These are phyloP conservation scores for Zygosaccharomyces kombuchaensis DNA, from an alignment of 805 yeast species.

Conservation along the genomic window DNA sequence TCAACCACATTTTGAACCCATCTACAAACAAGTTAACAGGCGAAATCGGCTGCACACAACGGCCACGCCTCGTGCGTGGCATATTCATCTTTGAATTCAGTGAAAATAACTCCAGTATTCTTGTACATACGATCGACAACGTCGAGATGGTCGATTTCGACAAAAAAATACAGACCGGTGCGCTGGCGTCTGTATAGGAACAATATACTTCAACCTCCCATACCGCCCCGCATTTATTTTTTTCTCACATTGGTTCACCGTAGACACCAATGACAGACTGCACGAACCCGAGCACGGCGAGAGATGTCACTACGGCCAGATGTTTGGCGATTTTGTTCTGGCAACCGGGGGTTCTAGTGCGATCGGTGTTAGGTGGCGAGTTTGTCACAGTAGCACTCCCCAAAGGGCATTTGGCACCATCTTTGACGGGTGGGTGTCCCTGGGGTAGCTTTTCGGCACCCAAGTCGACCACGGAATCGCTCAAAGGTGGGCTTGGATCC, in stretches of 20 bases:
- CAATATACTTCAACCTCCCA: slow-evolving; percentile 1
- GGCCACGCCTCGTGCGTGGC: slow-evolving; percentile 37
- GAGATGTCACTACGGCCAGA: slow-evolving; percentile 16
- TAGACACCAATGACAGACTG: slow-evolving; percentile 33
- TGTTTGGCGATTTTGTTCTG: slow-evolving; percentile 16
- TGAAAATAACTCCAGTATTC: slow-evolving; percentile 48
- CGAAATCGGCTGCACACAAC: slow-evolving; percentile 1
- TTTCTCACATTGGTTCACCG: slow-evolving; percentile 23
- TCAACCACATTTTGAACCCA: slow-evolving; percentile 19
- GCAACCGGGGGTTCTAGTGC: slow-evolving; percentile 10
- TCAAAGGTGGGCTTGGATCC: slow-evolving; percentile 11
- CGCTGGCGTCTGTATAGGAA: slow-evolving; percentile 21
- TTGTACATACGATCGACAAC: slow-evolving; percentile 64
- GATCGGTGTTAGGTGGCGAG: slow-evolving; percentile 11
- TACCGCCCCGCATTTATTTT: neutral
- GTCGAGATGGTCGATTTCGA: slow-evolving; percentile 53
- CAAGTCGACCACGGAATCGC: slow-evolving; percentile 30
- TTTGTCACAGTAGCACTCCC: slow-evolving; percentile 12
- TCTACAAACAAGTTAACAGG: slow-evolving; percentile 10
- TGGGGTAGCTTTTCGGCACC: slow-evolving; percentile 17
- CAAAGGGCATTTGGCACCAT: slow-evolving; percentile 19
- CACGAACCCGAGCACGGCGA: slow-evolving; percentile 23
- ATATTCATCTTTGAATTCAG: slow-evolving; percentile 63
- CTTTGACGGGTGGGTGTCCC: slow-evolving; percentile 14
- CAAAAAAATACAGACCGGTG: slow-evolving; percentile 20